These are phyloP conservation scores for Penicillium frequentans DNA, from an alignment of 2,329 filamentous ascomycete genomes.

Conservation along the genomic window DNA sequence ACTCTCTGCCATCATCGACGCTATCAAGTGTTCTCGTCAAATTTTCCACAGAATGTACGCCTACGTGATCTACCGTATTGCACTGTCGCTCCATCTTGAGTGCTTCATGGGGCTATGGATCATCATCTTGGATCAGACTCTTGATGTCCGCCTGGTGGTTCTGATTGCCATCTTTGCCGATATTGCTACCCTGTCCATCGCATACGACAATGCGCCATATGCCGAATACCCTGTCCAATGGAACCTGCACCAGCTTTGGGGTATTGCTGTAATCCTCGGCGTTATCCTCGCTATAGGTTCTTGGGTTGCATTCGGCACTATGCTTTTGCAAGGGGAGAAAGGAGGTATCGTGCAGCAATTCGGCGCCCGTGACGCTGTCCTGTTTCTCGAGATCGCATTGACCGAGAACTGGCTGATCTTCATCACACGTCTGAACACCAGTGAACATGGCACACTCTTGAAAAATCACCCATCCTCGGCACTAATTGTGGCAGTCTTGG, in stretches of 20 bases:
- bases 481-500: conserved; percentile 71
- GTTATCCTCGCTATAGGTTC: conserved; percentile 78
- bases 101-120: conserved; percentile 93
- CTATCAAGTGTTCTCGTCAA: conserved; percentile 87
- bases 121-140: conserved; percentile 76
- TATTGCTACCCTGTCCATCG: conserved; percentile 86
- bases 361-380: conserved; percentile 74
- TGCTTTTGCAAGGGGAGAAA: conserved; percentile 66
- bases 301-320: conserved; percentile 87
- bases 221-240: conserved; percentile 87
- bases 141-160: conserved; percentile 85
- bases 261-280: conserved; percentile 83
- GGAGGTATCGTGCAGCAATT: conserved; percentile 90
- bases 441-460: conserved; percentile 48
- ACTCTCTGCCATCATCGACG: conserved; percentile 89
- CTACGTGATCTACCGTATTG: conserved; percentile 94
- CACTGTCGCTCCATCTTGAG: conserved; percentile 85
- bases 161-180: conserved; percentile 96
- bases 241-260: conserved; percentile 93
- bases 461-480: conserved; percentile 49
- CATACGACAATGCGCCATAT: conserved; percentile 89
- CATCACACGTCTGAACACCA: conserved; percentile 79
- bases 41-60: conserved; percentile 98
- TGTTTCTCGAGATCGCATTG: conserved; percentile 87
- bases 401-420: conserved; percentile 97